A percentile compares a stretch with the other conserved stretches of the same genome.
Conservation (phyloP, 2,329 filamentous ascomycete species). For the Colletotrichum liaoningense region DNA sequence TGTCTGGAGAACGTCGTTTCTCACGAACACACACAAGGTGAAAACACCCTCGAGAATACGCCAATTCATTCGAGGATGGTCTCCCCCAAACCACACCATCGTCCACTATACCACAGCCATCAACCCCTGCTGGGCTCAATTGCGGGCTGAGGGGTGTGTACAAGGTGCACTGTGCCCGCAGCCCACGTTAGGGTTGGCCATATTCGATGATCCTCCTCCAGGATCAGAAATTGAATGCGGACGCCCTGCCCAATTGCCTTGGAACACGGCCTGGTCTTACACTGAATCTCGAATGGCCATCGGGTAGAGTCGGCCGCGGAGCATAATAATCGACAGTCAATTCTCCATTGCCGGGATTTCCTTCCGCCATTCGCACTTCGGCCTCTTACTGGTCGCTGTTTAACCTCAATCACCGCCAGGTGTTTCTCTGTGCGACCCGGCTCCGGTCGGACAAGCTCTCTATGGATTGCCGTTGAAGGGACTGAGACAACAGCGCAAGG, state of each 20-base stretch:
- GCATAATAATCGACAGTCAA: slow-evolving; percentile 6
- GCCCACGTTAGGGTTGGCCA: slow-evolving; percentile 22
- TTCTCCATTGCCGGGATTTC: slow-evolving; percentile 14
- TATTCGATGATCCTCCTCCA: slow-evolving; percentile 31
- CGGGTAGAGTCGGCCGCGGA: slow-evolving; percentile 32
- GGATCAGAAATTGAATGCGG: slow-evolving; percentile 34
- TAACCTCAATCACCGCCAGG: not conserved
- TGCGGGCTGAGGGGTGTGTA: slow-evolving; percentile 16
- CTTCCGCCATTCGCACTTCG: not conserved
- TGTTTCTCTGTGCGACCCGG: slow-evolving; percentile 11
- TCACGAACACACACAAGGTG: not conserved
- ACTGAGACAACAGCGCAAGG: slow-evolving; percentile 6
- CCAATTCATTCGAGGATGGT: slow-evolving; percentile 1
- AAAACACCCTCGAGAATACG: not conserved
- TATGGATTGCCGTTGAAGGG: slow-evolving; percentile 27
- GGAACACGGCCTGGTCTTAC: not conserved
- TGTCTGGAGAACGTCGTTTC: slow-evolving; percentile 4
- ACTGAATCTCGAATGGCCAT: slow-evolving; percentile 1
- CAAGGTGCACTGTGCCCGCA: slow-evolving; percentile 25
- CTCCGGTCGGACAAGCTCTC: slow-evolving; percentile 22
- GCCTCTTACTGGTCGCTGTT: slow-evolving; percentile 4
- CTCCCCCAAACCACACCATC: slow-evolving; percentile 11
- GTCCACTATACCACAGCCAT: slow-evolving; percentile 2
- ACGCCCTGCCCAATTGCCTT: slow-evolving; percentile 31
- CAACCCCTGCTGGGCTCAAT: not conserved